A percentile compares a stretch with the other conserved stretches of the same genome.
These are phyloP conservation scores for Penicillium flavigenum DNA, from an alignment of 495 filamentous ascomycete species.

Conservation along the genomic window DNA sequence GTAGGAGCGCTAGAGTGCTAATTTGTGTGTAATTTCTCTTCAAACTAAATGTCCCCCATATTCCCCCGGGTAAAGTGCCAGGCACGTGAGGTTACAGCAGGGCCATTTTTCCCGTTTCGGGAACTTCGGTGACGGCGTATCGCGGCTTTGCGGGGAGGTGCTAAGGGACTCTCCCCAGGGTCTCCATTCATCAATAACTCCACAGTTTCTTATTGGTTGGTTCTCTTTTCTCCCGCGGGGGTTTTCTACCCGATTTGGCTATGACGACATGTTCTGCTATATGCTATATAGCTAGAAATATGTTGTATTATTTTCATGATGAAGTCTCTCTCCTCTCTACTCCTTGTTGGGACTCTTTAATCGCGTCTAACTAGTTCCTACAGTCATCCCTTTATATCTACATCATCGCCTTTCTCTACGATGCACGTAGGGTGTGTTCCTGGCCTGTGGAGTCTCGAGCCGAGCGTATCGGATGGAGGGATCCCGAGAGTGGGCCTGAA, in stretches of 20 bases:
- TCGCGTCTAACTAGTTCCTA: background rate
- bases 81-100: slow-evolving; percentile 1
- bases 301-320: background rate
- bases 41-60: background rate
- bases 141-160: slow-evolving; percentile 6
- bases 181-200: background rate
- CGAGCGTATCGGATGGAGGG: background rate
- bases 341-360: background rate
- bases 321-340: background rate
- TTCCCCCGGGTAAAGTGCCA: slow-evolving; percentile 4
- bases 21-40: background rate
- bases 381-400: background rate
- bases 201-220: slow-evolving; percentile 3
- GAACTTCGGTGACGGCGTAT: background rate
- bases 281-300: background rate
- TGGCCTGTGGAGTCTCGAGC: background rate
- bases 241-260: slow-evolving; percentile 7
- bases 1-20: background rate
- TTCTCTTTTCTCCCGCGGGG: background rate
- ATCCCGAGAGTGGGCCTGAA: background rate
- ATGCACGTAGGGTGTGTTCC: background rate
- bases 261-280: slow-evolving; percentile 2
- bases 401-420: background rate
- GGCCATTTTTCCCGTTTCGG: background rate
- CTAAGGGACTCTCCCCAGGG: background rate